A percentile compares a stretch with the other conserved stretches of the same genome.
Evolutionary conservation across 1,139 yeast genomes (phyloP).

Genomic region (Nakaseomyces sp.): DNA sequence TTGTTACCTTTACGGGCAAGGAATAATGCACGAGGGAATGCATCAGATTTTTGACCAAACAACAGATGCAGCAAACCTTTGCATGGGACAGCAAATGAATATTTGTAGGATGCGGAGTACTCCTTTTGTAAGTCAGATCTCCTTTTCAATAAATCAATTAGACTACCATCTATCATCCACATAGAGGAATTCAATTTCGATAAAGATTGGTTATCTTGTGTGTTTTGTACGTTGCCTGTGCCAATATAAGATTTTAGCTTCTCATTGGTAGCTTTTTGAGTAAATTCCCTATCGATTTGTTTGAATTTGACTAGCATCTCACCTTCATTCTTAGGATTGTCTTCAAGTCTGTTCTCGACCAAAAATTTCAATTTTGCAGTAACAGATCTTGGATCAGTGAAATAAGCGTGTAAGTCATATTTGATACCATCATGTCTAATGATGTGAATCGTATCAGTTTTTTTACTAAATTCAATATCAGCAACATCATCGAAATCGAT

Average conservation of each 20-base stretch:
- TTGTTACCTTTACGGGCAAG: constrained; percentile 18
- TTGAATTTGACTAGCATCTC: constrained; percentile 23
- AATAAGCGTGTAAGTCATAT: constrained; percentile 40
- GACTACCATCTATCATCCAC: constrained; percentile 15
- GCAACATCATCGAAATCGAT: constrained; percentile 43
- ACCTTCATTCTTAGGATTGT: constrained; percentile 33
- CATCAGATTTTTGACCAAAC: constrained; percentile 67
- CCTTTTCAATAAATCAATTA: constrained; percentile 16
- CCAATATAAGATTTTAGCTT: constrained; percentile 6
- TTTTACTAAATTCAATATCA: constrained; percentile 44
- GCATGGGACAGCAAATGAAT: constrained; percentile 50
- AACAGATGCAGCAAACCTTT: constrained; percentile 75
- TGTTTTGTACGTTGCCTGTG: constrained; percentile 8
- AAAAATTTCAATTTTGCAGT: constrained; percentile 46
- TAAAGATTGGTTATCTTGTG: constrained; percentile 4
- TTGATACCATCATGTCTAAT: constrained; percentile 6
- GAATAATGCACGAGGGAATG: constrained; percentile 22
- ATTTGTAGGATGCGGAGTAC: constrained; percentile 29
- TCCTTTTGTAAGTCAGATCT: constrained; percentile 21
- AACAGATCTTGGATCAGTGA: constrained; percentile 54
- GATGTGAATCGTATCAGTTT: constrained; percentile 4
- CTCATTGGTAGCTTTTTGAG: constrained; percentile 5
- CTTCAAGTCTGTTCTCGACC: constrained; percentile 44
- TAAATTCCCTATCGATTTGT: constrained; percentile 20
- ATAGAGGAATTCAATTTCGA: constrained; percentile 9